Base-by-base conservation (phyloP, 2,329 filamentous ascomycete species). In the Cadophora luteo-olivacea region DNA sequence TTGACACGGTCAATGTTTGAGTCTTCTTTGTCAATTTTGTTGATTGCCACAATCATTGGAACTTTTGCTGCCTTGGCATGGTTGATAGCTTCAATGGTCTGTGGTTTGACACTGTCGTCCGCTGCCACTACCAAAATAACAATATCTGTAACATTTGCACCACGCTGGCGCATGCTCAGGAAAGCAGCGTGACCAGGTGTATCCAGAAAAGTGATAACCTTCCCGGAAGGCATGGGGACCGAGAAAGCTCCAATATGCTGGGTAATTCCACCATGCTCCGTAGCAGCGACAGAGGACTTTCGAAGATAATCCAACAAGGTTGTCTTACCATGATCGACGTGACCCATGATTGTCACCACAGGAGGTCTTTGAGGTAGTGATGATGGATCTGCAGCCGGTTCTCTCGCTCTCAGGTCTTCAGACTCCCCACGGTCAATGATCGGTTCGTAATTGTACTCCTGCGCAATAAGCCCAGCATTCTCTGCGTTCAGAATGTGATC, bases 191-290 rank as follows among this genome's bases (percentile, higher is more conserved):
- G 96, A 0, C 96, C 96, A 1, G 96, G 96, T 0, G 96, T 99
- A 78, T 99, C 96, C 33, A 99, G 85, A 83, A 99, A 99, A 0
- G 97, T 99, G 73, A 99, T 97, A 48, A 89, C 88, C 80, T 95
- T 97, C 54, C 94, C 94, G 5, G 89, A 90, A 4, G 92, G 90
- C 84, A 99, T 89, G 22, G 88, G 88, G 1, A 99, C 96, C 7
- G 94, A 94, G 82, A 99, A 99, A 19, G 96, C 96, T 80, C 96
- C 97, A 73, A 99, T 99, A 77, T 99, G 96, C 79, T 99, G 96
- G 0, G 96, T 99, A 77, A 99, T 99, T 45, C 96, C 96, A 71
- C 96, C 96, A 77, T 97, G 94, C 79, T 99, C 96, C 65, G 91
- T 89, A 6, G 93, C 93, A 52, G 91, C 97, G 54, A 99, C 89